Percentiles rank a stretch among this genome's conserved stretches.
These are phyloP conservation scores for Salix viminalis DNA, from an alignment of 345 rosid genomes.

Conservation along the genomic window DNA sequence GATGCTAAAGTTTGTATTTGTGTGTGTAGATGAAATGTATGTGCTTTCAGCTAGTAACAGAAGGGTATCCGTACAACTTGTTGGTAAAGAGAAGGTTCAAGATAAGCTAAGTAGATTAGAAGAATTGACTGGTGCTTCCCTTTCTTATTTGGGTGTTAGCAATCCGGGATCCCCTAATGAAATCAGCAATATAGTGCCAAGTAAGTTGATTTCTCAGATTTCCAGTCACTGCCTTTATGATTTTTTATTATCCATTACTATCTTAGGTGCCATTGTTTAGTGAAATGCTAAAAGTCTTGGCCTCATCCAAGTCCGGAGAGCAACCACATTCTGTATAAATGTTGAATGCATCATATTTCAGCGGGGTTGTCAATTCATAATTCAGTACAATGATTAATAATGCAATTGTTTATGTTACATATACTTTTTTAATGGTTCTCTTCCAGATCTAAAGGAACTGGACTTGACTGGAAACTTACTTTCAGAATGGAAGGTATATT, in stretches of 20 bases:
- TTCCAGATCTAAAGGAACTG: conserved; percentile 67
- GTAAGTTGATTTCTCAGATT: conserved; percentile 38
- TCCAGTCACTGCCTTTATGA: neutral
- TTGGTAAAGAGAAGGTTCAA: conserved; percentile 75
- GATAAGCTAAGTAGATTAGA: conserved; percentile 75
- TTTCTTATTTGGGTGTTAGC: conserved; percentile 71
- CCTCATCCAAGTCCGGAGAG: no score
- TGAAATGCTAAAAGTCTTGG: no score
- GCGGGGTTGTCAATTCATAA: no score
- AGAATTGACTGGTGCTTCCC: conserved; percentile 64
- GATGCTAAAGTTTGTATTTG: neutral
- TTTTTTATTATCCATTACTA: neutral
- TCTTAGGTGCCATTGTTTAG: neutral
- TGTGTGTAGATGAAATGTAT: conserved; percentile 81
- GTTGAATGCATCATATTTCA: no score
- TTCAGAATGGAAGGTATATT: conserved; percentile 74
- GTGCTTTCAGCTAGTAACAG: conserved; percentile 75
- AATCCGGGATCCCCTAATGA: conserved; percentile 54
- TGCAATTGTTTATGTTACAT: neutral
- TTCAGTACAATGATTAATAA: neutral
- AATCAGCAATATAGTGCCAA: conserved; percentile 42
- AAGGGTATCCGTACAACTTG: conserved; percentile 65
- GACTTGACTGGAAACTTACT: conserved; percentile 94
- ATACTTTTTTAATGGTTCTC: conserved; percentile 10
- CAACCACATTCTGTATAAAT: no score